Evolutionary conservation across 2,329 filamentous ascomycete genomes (phyloP).

Genomic region (Colletotrichum liaoningense): DNA sequence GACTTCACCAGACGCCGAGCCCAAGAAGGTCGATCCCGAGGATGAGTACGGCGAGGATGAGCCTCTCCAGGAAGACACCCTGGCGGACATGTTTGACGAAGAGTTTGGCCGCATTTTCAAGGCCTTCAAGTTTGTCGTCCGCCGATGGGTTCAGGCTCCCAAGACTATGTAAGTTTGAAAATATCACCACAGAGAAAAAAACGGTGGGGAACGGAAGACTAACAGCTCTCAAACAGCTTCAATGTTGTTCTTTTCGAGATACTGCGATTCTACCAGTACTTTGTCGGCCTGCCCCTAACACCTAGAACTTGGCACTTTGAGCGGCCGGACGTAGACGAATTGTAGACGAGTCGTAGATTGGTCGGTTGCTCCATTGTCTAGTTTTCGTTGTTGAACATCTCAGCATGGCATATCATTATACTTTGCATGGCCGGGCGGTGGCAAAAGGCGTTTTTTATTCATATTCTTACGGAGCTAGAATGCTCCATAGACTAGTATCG

Average conservation of each 20-base stretch:
- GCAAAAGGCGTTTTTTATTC: slow-evolving; percentile 10
- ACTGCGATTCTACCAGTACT: slow-evolving; percentile 60
- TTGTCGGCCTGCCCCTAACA: slow-evolving; percentile 63
- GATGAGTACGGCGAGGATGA: slow-evolving; percentile 47
- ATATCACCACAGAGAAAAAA: background rate
- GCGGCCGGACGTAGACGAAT: slow-evolving; percentile 59
- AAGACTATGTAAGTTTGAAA: slow-evolving; percentile 71
- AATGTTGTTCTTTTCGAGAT: slow-evolving; percentile 58
- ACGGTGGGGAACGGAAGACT: background rate
- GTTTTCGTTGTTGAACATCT: background rate
- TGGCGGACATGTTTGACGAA: slow-evolving; percentile 68
- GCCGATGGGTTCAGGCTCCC: slow-evolving; percentile 77
- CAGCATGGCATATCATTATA: slow-evolving; percentile 7
- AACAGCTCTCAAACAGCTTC: slow-evolving; percentile 48
- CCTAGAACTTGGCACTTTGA: slow-evolving; percentile 60
- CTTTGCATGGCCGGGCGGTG: slow-evolving; percentile 21
- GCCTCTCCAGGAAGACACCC: slow-evolving; percentile 46
- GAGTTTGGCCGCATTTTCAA: slow-evolving; percentile 74
- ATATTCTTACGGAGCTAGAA: background rate
- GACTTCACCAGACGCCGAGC: slow-evolving; percentile 37
- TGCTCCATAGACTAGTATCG: background rate
- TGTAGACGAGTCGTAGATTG: slow-evolving; percentile 45
- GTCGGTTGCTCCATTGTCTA: background rate
- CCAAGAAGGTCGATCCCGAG: slow-evolving; percentile 45
- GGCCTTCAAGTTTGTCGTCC: slow-evolving; percentile 74